Percentiles rank a stretch among this genome's conserved stretches.
phyloP scores from a whole-genome alignment of 352 stramenopile species.

The Globisporangium radiosum region DNA sequence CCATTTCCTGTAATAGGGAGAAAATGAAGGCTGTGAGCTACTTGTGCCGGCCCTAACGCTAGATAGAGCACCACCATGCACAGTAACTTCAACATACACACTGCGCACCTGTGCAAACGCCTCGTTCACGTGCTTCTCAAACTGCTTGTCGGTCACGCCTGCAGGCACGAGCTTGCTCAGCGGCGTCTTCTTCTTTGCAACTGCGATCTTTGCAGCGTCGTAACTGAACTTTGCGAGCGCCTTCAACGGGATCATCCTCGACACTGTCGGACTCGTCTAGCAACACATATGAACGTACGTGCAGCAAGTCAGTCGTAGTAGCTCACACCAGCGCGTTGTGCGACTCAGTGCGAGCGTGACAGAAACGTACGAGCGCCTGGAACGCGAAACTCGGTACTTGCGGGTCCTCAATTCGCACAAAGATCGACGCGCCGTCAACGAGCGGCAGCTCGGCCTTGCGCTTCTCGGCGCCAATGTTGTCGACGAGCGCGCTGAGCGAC shows the following conservation, averaged over 20 bases:
- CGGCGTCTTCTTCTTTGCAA: constrained; percentile 57
- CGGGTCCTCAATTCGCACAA: constrained; percentile 59
- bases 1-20: constrained; percentile 25
- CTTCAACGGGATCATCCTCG: constrained; percentile 40
- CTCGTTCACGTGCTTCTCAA: constrained; percentile 69
- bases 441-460: constrained; percentile 26
- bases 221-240: constrained; percentile 36
- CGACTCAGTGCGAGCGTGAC: background rate
- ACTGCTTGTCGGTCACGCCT: constrained; percentile 28
- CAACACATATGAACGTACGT: background rate
- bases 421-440: constrained; percentile 40
- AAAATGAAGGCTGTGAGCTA: no score
- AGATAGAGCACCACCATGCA: no score
- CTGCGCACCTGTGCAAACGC: constrained; percentile 39
- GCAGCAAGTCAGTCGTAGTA: background rate
- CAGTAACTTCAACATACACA: no score
- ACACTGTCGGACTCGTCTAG: constrained; percentile 24
- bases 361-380: constrained; percentile 33
- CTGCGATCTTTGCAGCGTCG: constrained; percentile 32
- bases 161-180: constrained; percentile 44
- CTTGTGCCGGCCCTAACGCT: no score
- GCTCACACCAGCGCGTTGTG: background rate
- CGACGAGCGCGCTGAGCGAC: constrained; percentile 22
- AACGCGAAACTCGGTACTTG: constrained; percentile 31
- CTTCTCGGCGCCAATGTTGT: constrained; percentile 37